Evolutionary conservation across 805 yeast genomes (phyloP).

Genomic region (Candida fluviatilis): DNA sequence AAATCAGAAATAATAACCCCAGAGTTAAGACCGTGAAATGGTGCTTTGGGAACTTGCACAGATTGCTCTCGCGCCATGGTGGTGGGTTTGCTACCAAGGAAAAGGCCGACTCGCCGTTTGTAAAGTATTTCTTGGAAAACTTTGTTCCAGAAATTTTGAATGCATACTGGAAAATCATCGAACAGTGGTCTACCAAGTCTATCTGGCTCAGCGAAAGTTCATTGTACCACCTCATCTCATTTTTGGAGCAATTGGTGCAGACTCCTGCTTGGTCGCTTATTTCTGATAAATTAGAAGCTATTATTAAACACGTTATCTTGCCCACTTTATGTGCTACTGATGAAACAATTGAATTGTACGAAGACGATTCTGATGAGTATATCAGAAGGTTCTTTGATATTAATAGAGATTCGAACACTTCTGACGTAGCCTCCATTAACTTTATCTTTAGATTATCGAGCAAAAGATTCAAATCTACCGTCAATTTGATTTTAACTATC

Average conservation of each 20-base stretch:
- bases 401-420: slow-evolving; percentile 42
- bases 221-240: slow-evolving; percentile 39
- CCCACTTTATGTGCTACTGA: slow-evolving; percentile 38
- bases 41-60: slow-evolving; percentile 41
- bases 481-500: slow-evolving; percentile 24
- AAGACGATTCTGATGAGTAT: slow-evolving; percentile 45
- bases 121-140: slow-evolving; percentile 25
- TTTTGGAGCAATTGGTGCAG: slow-evolving; percentile 38
- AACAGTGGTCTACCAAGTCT: slow-evolving; percentile 34
- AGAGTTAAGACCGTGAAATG: slow-evolving; percentile 40
- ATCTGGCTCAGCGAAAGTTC: slow-evolving; percentile 40
- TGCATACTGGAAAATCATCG: slow-evolving; percentile 41
- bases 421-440: slow-evolving; percentile 49
- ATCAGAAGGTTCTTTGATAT: slow-evolving; percentile 43
- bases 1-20: slow-evolving; percentile 35
- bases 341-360: slow-evolving; percentile 38
- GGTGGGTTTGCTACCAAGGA: slow-evolving; percentile 37
- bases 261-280: slow-evolving; percentile 36
- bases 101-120: slow-evolving; percentile 25
- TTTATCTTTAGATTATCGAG: slow-evolving; percentile 38
- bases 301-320: slow-evolving; percentile 35
- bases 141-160: slow-evolving; percentile 41
- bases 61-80: slow-evolving; percentile 40
- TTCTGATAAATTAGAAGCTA: slow-evolving; percentile 37
- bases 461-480: slow-evolving; percentile 37